These are phyloP conservation scores for Mortierella sp. DNA, from an alignment of 371 early-diverging fungal species.

Conservation along the genomic window DNA sequence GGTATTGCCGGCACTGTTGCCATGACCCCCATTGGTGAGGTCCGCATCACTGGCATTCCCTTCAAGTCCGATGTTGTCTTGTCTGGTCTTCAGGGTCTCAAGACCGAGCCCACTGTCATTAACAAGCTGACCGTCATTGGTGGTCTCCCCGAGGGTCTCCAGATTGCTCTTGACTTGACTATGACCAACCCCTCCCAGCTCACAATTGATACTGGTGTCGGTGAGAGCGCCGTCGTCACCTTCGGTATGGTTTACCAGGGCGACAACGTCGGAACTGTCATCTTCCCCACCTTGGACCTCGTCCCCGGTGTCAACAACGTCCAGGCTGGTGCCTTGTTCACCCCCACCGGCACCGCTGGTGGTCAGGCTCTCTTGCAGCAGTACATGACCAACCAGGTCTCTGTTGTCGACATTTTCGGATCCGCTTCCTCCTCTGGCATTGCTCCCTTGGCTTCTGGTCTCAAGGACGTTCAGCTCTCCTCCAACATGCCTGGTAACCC, in stretches of 20 bases:
- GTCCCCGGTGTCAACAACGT: conserved; percentile 63
- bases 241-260: conserved; percentile 63
- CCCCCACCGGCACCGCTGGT: conserved; percentile 60
- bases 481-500: conserved; percentile 66
- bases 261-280: conserved; percentile 65
- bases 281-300: conserved; percentile 60
- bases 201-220: conserved; percentile 65
- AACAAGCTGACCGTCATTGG: conserved; percentile 70
- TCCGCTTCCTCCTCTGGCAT: conserved; percentile 60
- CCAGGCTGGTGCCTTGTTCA: conserved; percentile 60
- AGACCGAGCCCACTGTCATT: conserved; percentile 65
- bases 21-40: conserved; percentile 68
- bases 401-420: conserved; percentile 62
- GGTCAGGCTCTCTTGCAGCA: conserved; percentile 65
- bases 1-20: conserved; percentile 68
- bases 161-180: conserved; percentile 64
- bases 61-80: conserved; percentile 67
- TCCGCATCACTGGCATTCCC: conserved; percentile 65
- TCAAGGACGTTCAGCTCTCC: conserved; percentile 59
- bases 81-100: conserved; percentile 71
- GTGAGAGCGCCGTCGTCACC: conserved; percentile 54
- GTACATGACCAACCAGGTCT: conserved; percentile 67
- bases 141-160: conserved; percentile 62
- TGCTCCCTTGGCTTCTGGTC: conserved; percentile 63
- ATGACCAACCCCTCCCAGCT: conserved; percentile 71